Base-by-base conservation (phyloP, 2,329 filamentous ascomycete species). In the Albophoma yamanashiensis region DNA sequence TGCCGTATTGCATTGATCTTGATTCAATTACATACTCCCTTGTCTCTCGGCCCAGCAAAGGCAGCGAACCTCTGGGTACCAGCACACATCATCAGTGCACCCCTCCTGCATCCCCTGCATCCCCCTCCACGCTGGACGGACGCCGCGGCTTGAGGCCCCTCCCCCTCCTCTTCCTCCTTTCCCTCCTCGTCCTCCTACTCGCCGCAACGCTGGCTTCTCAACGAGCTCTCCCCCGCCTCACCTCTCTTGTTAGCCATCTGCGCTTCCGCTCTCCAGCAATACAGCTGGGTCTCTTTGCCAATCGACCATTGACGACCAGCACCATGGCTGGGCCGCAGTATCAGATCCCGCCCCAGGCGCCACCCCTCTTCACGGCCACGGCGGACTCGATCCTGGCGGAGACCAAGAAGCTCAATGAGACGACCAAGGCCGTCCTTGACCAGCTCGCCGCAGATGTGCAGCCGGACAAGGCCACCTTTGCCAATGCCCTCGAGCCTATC, bases 311-410 rank as follows among this genome's bases (percentile, higher is more conserved):
- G 66, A 74, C 71, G 64, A 86, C 80, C 65, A 80, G 75, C 71
- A 81, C 74, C 70, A 89, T 90, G 87, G 84, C 83, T 65, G 80
- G 84, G 62, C 74, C 81, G 65, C 83, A 85, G 74, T 91, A 89
- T 75, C 82, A 81, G 73, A 88, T 81, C 70, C 89, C 89, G 64
- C 89, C 90, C 3, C 89, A 93, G 78, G 79, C 86, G 47, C 89
- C 90, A 60, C 89, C 89, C 59, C 81, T 86, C 70, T 94, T 93
- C 76, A 90, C 82, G 3, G 87, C 87, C 66, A 92, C 89, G 55
- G 83, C 87, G 64, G 81, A 87, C 62, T 84, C 82, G 65, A 82
- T 94, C 65, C 74, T 89, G 50, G 77, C 79, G 62, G 86, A 89
- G 66, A 86, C 89, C 56, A 84, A 89, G 75, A 77, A 76, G 59